A percentile compares a stretch with the other conserved stretches of the same genome.
phyloP scores from a whole-genome alignment of 1,139 yeast species.

The Yamadazyma kanchanaburiensis region DNA sequence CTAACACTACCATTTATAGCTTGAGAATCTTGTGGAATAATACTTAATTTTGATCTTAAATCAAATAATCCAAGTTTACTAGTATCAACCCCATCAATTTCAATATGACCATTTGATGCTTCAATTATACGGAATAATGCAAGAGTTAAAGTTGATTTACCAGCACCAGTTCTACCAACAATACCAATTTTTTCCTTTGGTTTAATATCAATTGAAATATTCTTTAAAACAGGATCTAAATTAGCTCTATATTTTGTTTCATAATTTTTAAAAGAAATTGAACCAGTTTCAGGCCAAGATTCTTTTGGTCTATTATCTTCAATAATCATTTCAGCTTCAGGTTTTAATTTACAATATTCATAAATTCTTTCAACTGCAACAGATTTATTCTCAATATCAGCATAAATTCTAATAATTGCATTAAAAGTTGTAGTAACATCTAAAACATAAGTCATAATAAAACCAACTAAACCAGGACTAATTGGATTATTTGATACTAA shows the following conservation, averaged over 20 bases:
- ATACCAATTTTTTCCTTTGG: conserved; percentile 37
- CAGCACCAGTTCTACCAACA: conserved; percentile 44
- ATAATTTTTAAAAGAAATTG: conserved; percentile 26
- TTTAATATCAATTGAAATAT: conserved; percentile 23
- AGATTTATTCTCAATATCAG: conserved; percentile 32
- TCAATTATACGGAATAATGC: conserved; percentile 39
- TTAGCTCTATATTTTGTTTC: conserved; percentile 34
- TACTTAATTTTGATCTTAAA: conserved; percentile 30
- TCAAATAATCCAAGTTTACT: conserved; percentile 31
- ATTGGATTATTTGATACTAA: conserved; percentile 19
- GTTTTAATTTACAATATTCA: conserved; percentile 30
- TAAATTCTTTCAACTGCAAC: conserved; percentile 34
- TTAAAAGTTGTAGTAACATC: conserved; percentile 29
- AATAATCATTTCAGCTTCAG: conserved; percentile 30
- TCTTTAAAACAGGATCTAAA: conserved; percentile 33
- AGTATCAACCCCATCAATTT: conserved; percentile 30
- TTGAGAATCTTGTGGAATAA: conserved; percentile 40
- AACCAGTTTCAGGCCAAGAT: conserved; percentile 32
- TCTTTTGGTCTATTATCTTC: conserved; percentile 22
- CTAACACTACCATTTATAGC: conserved; percentile 33
- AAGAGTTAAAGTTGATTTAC: conserved; percentile 36
- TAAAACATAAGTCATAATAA: conserved; percentile 34
- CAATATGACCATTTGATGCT: conserved; percentile 29
- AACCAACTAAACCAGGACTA: conserved; percentile 34
- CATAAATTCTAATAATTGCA: conserved; percentile 31